Conservation (phyloP, 23 red algal genomes). For the Chondrus crispus region DNA sequence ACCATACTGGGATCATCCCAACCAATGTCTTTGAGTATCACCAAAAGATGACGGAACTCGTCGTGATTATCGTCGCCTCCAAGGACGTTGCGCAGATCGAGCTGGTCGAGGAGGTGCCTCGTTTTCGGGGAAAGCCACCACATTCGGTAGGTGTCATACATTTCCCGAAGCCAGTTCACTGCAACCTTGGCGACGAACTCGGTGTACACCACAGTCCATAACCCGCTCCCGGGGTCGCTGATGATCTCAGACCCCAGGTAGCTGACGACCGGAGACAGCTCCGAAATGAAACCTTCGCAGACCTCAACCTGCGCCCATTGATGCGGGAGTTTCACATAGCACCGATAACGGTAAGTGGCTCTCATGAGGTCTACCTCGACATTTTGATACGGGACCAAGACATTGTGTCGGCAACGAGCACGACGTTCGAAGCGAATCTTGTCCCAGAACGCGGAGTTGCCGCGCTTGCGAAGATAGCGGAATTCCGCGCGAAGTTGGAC, state of each 20-base stretch:
- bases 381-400: neutral
- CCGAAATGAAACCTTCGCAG: neutral
- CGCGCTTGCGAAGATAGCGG: neutral
- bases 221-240: neutral
- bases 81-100: neutral
- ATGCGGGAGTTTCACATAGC: neutral
- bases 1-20: neutral
- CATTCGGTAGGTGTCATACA: conserved; percentile 4
- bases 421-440: neutral
- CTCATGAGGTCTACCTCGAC: neutral
- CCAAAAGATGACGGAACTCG: neutral
- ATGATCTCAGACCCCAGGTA: neutral
- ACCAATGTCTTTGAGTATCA: neutral
- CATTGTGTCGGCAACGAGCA: neutral
- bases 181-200: neutral
- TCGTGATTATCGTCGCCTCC: neutral
- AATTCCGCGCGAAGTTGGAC: neutral
- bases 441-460: neutral
- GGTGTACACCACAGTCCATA: neutral
- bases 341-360: neutral
- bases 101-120: neutral
- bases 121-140: neutral
- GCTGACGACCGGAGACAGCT: neutral
- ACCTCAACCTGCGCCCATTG: neutral
- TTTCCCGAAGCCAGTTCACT: neutral